Evolutionary conservation across 768 basidiomycete genomes (phyloP).

Genomic region (Tylopilus plumbeoviolaceoides): DNA sequence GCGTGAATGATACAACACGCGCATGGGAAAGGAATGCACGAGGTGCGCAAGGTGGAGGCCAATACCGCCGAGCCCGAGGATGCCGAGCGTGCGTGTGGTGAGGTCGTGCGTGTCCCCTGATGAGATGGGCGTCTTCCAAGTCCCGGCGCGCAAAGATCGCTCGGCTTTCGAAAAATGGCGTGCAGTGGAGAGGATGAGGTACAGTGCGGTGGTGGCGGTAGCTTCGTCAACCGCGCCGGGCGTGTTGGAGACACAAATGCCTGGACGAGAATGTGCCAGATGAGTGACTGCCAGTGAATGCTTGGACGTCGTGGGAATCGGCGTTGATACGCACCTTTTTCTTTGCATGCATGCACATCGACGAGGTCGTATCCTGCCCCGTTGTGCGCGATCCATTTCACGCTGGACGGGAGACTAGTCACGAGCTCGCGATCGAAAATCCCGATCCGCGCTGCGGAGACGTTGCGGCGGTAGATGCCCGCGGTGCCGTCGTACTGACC

Average conservation of each 20-base stretch:
- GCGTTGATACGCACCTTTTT: conserved; percentile 50
- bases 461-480: conserved; percentile 50
- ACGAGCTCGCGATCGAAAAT: conserved; percentile 52
- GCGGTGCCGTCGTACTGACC: conserved; percentile 47
- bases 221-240: conserved; percentile 89
- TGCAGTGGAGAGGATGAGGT: conserved; percentile 73
- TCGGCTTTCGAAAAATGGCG: conserved; percentile 72
- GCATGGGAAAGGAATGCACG: conserved; percentile 83
- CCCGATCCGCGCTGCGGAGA: conserved; percentile 41
- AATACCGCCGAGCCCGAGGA: conserved; percentile 77
- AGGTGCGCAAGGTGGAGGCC: conserved; percentile 68
- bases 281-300: too few relatives aligned
- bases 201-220: conserved; percentile 85
- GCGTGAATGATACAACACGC: conserved; percentile 76
- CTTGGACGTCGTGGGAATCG: not conserved
- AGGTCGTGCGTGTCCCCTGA: conserved; percentile 56
- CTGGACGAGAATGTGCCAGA: conserved; percentile 2
- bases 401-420: conserved; percentile 51
- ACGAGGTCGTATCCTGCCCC: conserved; percentile 87
- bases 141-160: conserved; percentile 42
- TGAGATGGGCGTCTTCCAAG: conserved; percentile 56
- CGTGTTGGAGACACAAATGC: conserved; percentile 79
- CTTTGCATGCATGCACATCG: conserved; percentile 69
- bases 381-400: conserved; percentile 85
- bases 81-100: conserved; percentile 63